Base-by-base conservation (phyloP, 2,329 filamentous ascomycete species). In the Colletotrichum caudatum region DNA sequence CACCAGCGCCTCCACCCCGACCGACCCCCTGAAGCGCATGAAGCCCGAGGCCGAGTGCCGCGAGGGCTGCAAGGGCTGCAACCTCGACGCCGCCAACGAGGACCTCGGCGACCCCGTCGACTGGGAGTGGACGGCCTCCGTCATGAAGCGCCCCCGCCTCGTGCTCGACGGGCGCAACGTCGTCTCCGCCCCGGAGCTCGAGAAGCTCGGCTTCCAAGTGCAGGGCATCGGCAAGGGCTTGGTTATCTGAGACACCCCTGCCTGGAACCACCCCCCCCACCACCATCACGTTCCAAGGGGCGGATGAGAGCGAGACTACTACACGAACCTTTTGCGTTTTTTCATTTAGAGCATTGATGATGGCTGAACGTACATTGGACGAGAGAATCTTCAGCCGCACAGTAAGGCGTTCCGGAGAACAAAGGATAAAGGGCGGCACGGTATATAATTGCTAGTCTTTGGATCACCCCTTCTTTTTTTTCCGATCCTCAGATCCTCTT, bases 81-180 rank as follows among this genome's bases (percentile, higher is more conserved):
- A 84, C n/a, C 79, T 74, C 76, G 74, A 78, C 67, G 65, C 75
- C 6, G 75, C 78, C 1, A 75, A 75, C 33, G 76, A 76, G 33
- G 74, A 76, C 44, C 77, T 77, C 39, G 2, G 76, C 9, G 85
- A 88, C 71, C 86, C 86, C n/a, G 79, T 88, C 18, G 86, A 89
- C 78, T 89, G 87, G 77, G 78, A 80, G 51, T 80, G 85, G 74
- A 81, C 73, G 9, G 72, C 73, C 18, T 70, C 71, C 12, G 67
- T 73, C 35, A 74, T 74, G 73, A 74, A 73, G 53, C 73, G 72
- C 37, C 73, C 73, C 7, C 69, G 72, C 5, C 73, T 74, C 20
- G 73, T 74, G 48, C 73, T 74, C 16, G 73, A 74, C n/a, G 73
- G 73, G 5, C 73, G 73, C 39, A 74, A 74, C 65, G 63, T 74